Base-by-base conservation (phyloP, 805 yeast genomes). In the Cyberlindnera petersonii region DNA sequence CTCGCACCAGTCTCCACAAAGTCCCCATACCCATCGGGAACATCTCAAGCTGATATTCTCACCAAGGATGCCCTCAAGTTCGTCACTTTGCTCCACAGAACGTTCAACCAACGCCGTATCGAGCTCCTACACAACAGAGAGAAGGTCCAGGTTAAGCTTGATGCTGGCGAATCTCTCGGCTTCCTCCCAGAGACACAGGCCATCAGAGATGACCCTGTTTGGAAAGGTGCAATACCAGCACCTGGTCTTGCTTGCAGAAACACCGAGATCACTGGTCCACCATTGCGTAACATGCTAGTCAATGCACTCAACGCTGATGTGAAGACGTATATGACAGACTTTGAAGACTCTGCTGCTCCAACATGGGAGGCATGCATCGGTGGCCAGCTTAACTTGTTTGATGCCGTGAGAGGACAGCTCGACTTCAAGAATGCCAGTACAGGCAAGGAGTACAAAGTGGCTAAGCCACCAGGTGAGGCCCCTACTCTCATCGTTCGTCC, bases 261-360 rank as follows among this genome's bases (percentile, higher is more conserved):
- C 56, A 81, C 79, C 23, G 94, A 84, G 63, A 84, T 84, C 60
- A 84, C 94, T 18, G 94, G 94, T 30, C 94, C 94, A 16, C 86
- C 91, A 46, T 35, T 52, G 18, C 74, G 93, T 43, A 83, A 84
- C 55, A 84, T 84, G 94, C 74, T 84, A 47, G 79, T 84, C 55
- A 84, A 83, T 59, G 93, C 93, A 5, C 71, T 84, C 56, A 84
- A 84, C 64, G 78, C 89, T 0, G 73, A 74, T 34, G 93, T 84
- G 23, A 82, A 81, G 51, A 83, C 93, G 26, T 84, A 84, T 58
- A 84, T 84, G 93, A 79, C 87, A 21, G 94, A 84, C 65, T 81
- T 84, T 51, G 94, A 84, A 60, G 91, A 84, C 60, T 82, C 89
- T n/a, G 75, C 82, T 52, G 76, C 91, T 16, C 93, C 93, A 52